A percentile compares a stretch with the other conserved stretches of the same genome.
These are phyloP conservation scores for Przewalskia tangutica DNA, from an alignment of 257 asterid genomes.

Conservation along the genomic window DNA sequence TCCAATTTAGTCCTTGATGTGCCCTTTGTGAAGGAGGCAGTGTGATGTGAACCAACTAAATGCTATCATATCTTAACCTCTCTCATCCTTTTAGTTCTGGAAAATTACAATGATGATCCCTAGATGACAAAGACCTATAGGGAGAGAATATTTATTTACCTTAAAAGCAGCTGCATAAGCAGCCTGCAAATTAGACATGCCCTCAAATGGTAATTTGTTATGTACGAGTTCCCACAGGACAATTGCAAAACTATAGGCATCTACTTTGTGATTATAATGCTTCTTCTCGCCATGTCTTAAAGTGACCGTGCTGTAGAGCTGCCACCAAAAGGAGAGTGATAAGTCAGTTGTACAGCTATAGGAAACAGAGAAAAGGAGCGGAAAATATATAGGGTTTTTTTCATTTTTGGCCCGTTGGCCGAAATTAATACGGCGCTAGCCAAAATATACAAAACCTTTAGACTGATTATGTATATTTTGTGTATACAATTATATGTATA, in stretches of 20 bases:
- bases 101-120: background rate
- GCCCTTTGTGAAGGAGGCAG: background rate
- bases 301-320: conserved; percentile 95
- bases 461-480: no score
- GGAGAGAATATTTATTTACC: conserved; percentile 22
- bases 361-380: background rate
- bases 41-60: background rate
- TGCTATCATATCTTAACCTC: background rate
- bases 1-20: background rate
- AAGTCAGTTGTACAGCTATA: background rate
- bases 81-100: background rate
- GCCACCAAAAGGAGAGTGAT: conserved; percentile 13
- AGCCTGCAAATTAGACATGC: conserved; percentile 97
- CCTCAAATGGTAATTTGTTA: conserved; percentile 73
- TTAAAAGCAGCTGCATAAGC: conserved; percentile 98
- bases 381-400: background rate
- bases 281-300: conserved; percentile 93
- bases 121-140: background rate
- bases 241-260: conserved; percentile 93
- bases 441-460: no score
- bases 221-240: conserved; percentile 93
- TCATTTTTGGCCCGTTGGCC: no score
- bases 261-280: conserved; percentile 96
- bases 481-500: no score
- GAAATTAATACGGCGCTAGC: no score